A percentile compares a stretch with the other conserved stretches of the same genome.
These are phyloP conservation scores for Agrocybe chaxingu DNA, from an alignment of 768 basidiomycete genomes.

Conservation along the genomic window DNA sequence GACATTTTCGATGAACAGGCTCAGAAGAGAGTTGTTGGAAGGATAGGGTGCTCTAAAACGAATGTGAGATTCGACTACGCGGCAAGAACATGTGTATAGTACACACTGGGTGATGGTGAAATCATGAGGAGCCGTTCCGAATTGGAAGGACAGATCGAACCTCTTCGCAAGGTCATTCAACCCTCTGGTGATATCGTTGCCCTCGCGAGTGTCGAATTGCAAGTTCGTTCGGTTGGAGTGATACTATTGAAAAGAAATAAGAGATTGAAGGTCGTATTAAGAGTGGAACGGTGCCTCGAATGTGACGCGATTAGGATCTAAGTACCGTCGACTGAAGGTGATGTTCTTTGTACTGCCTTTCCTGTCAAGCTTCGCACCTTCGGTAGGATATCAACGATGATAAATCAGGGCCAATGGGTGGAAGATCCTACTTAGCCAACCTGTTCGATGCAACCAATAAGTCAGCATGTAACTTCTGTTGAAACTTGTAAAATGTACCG, in stretches of 20 bases:
- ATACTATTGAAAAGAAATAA: constrained; percentile 38
- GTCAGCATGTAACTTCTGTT: neutral
- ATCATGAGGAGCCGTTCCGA: constrained; percentile 74
- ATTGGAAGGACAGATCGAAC: constrained; percentile 62
- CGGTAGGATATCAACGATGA: neutral
- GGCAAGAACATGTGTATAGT: neutral
- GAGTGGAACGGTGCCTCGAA: constrained; percentile 49
- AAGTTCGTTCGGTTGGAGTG: constrained; percentile 53
- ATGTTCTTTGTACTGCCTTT: constrained; percentile 44
- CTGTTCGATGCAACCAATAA: constrained; percentile 21
- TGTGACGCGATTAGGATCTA: constrained; percentile 77
- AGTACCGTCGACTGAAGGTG: constrained; percentile 66
- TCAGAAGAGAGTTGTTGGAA: constrained; percentile 56
- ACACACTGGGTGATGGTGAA: constrained; percentile 63
- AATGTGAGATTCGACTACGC: constrained; percentile 3
- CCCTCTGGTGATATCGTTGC: constrained; percentile 50
- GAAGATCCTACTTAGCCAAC: constrained; percentile 59
- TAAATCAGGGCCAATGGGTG: neutral
- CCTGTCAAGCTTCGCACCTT: constrained; percentile 48
- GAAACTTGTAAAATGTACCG: constrained; percentile 41
- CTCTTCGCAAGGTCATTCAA: constrained; percentile 47
- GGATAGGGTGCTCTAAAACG: constrained; percentile 54
- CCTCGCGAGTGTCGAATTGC: constrained; percentile 60
- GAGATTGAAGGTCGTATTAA: neutral
- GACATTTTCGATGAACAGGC: constrained; percentile 51